Conservation (phyloP, 1,284 basidiomycete genomes). For the Cutaneotrichosporon mucoides region DNA sequence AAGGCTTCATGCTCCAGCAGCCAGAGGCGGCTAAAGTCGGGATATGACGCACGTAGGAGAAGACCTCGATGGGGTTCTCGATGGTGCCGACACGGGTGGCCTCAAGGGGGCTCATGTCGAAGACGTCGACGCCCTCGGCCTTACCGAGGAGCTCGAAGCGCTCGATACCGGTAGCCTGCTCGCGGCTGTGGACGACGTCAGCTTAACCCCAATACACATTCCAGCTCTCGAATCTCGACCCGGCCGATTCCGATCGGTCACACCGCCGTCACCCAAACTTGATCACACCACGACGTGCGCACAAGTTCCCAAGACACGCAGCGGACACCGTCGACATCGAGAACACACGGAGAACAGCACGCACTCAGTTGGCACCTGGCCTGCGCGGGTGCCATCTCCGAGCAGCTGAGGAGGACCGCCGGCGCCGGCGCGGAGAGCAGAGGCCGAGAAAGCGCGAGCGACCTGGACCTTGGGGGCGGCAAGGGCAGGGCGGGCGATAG, state of each 20-base stretch:
- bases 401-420: conserved; percentile 34
- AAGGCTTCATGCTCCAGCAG: not conserved
- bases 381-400: conserved; percentile 12
- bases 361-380: conserved; percentile 47
- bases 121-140: conserved; percentile 82
- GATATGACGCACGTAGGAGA: conserved; percentile 67
- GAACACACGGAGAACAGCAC: conserved; percentile 11
- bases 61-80: conserved; percentile 79
- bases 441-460: conserved; percentile 40
- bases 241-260: not conserved
- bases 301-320: no score
- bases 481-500: conserved; percentile 22
- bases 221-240: not conserved
- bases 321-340: no score
- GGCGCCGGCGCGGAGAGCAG: conserved; percentile 31
- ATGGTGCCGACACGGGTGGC: conserved; percentile 83
- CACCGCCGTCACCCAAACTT: not conserved
- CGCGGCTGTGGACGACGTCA: conserved; percentile 50
- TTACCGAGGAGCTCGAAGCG: conserved; percentile 88
- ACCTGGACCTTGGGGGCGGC: conserved; percentile 11
- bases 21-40: not conserved
- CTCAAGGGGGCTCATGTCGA: conserved; percentile 83
- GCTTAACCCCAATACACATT: not conserved
- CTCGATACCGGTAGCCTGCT: conserved; percentile 94
- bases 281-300: no score